A percentile compares a stretch with the other conserved stretches of the same genome.
Evolutionary conservation across 805 yeast species (phyloP).

Genomic region (Candida railenensis): DNA sequence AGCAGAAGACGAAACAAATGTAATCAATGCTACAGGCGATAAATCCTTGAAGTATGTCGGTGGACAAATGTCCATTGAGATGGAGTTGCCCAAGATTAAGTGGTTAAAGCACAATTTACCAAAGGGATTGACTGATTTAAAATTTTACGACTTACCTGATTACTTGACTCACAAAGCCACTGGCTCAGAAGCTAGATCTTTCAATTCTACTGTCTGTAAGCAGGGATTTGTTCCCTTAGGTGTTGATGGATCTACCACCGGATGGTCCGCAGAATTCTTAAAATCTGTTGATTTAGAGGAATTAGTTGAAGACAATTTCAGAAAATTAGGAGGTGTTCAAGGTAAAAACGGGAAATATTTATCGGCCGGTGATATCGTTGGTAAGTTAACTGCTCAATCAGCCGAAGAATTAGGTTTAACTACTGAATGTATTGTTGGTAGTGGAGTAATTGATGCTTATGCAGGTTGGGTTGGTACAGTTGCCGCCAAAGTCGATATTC

Average conservation of each 20-base stretch:
- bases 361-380: slow-evolving; percentile 89
- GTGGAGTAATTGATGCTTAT: slow-evolving; percentile 96
- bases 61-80: slow-evolving; percentile 96
- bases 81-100: slow-evolving; percentile 96
- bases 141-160: slow-evolving; percentile 92
- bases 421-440: slow-evolving; percentile 78
- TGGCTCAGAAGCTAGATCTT: slow-evolving; percentile 81
- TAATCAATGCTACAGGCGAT: slow-evolving; percentile 78
- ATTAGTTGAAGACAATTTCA: slow-evolving; percentile 71
- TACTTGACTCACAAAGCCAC: slow-evolving; percentile 90
- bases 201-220: slow-evolving; percentile 89
- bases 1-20: slow-evolving; percentile 76
- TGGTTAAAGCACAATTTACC: slow-evolving; percentile 92
- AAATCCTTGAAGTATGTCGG: slow-evolving; percentile 88
- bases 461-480: slow-evolving; percentile 99
- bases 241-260: slow-evolving; percentile 79
- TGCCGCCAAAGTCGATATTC: slow-evolving; percentile 79
- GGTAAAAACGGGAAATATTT: slow-evolving; percentile 69
- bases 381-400: slow-evolving; percentile 60
- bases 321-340: slow-evolving; percentile 80
- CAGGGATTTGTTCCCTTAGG: slow-evolving; percentile 94
- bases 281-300: slow-evolving; percentile 69
- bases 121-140: slow-evolving; percentile 53
- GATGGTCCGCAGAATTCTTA: slow-evolving; percentile 88
- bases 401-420: slow-evolving; percentile 86